Evolutionary conservation across 2,329 filamentous ascomycete genomes (phyloP).

Genomic region (Paraphaeosphaeria sporulosa): DNA sequence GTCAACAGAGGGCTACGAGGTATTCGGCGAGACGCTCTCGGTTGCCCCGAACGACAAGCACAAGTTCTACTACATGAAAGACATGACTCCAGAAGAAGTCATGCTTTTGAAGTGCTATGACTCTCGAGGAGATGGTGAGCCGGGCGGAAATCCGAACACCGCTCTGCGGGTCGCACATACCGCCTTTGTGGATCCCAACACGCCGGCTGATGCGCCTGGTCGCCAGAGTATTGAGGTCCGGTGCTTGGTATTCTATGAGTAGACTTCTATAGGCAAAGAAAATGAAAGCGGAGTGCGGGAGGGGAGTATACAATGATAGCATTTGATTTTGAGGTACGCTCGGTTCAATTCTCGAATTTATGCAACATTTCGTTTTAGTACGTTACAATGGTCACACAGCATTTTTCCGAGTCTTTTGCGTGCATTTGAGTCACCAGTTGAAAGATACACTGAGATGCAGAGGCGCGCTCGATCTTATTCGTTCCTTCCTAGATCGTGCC

Average conservation of each 20-base stretch:
- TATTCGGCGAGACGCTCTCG: constrained; percentile 68
- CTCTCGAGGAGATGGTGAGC: constrained; percentile 52
- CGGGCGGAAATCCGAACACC: constrained; percentile 48
- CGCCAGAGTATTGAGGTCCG: constrained; percentile 71
- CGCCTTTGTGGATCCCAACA: constrained; percentile 64
- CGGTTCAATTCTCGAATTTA: not conserved
- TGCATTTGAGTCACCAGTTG: not conserved
- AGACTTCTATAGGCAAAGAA: not conserved
- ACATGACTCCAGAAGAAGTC: constrained; percentile 67
- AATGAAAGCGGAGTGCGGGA: not conserved
- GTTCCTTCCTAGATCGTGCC: not conserved
- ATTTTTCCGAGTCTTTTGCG: not conserved
- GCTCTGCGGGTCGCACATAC: constrained; percentile 69
- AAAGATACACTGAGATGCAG: not conserved
- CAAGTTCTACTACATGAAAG: constrained; percentile 71
- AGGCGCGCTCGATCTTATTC: not conserved
- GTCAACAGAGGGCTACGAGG: constrained; percentile 68
- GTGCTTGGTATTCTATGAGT: constrained; percentile 68
- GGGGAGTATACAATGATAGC: not conserved
- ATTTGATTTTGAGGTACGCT: not conserved
- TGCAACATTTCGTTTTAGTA: not conserved
- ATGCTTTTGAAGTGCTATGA: constrained; percentile 62
- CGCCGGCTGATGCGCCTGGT: constrained; percentile 57
- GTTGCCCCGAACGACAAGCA: constrained; percentile 66
- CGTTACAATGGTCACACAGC: not conserved